Base-by-base conservation (phyloP, 257 asterid species). In the Solanum pinnatisectum region DNA sequence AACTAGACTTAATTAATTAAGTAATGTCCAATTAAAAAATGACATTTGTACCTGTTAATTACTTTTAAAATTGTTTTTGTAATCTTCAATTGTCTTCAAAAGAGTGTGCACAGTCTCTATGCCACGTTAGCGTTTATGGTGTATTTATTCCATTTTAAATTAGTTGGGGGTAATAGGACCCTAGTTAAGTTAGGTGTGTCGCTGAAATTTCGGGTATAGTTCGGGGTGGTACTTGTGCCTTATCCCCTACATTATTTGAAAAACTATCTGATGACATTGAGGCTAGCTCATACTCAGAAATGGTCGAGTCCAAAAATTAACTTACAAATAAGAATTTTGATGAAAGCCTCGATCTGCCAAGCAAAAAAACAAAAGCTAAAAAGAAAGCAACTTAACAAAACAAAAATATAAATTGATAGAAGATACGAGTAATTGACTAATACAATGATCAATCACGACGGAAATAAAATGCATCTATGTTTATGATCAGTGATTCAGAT, bases 401-500 rank as follows among this genome's bases (percentile, higher is more conserved):
- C 27, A 74, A 74, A 36, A 74, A 36, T 44, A 74, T 74, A 22
- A 74, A 37, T 22, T 20, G 49, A 74, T 74, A 36, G 49, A 74
- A 74, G 49, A 22, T 74, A 36, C 63, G 63, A 16, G 63, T 52
- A 52, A 74, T 36, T 10, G 49, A 37, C 52, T 74, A 87, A 42
- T 70, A 32, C 36, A 59, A 36, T 40, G 27, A 60, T 33, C 18
- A 65, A 18, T 32, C 72, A 84, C 5, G 39, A 32, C 59, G 27
- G 18, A 9, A 74, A 77, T 30, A 8, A 42, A 87, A 91, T 89
- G 89, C 16, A 5, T 13, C 40, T 56, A 46, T 77, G 82, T 86
- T 88, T 90, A 65, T 86, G 91, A 88, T 87, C 90, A 85, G 42
- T 40, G 72, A 87, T 56, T 87, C 83, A 22, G 88, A 40, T 37